Evolutionary conservation across 2,329 filamentous ascomycete genomes (phyloP).

Genomic region (Phoma sp.): DNA sequence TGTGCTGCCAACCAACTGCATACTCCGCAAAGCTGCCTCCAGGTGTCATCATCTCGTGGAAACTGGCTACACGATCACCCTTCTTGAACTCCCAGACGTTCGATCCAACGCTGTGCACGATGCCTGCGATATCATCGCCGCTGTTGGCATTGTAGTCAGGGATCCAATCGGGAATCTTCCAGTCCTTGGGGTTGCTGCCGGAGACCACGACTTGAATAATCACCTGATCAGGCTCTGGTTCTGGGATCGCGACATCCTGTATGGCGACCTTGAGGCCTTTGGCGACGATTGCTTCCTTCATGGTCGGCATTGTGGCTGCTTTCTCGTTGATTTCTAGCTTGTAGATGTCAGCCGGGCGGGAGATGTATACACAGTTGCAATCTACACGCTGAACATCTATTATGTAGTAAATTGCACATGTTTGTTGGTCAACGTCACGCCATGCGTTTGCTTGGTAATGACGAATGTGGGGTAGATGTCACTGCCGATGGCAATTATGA

Average conservation of each 20-base stretch:
- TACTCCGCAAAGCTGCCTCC: slow-evolving; percentile 67
- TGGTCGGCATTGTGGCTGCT: slow-evolving; percentile 21
- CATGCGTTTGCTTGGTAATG: slow-evolving; percentile 15
- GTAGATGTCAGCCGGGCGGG: not conserved
- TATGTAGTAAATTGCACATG: slow-evolving; percentile 6
- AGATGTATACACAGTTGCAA: not conserved
- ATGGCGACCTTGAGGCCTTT: slow-evolving; percentile 45
- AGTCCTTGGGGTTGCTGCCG: slow-evolving; percentile 57
- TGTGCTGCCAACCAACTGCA: slow-evolving; percentile 61
- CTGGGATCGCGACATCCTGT: slow-evolving; percentile 42
- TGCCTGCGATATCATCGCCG: slow-evolving; percentile 63
- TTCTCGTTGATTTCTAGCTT: not conserved
- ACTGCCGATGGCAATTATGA: slow-evolving; percentile 8
- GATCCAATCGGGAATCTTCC: slow-evolving; percentile 41
- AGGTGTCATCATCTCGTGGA: slow-evolving; percentile 59
- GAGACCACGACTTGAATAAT: slow-evolving; percentile 49
- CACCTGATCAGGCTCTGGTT: slow-evolving; percentile 42
- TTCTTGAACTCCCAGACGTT: slow-evolving; percentile 63
- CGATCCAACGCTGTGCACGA: slow-evolving; percentile 61
- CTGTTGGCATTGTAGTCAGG: slow-evolving; percentile 47
- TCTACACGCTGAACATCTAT: slow-evolving; percentile 1
- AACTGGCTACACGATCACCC: slow-evolving; percentile 64
- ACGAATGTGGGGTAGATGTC: slow-evolving; percentile 11
- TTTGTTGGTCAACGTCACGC: slow-evolving; percentile 7
- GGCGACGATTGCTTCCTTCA: slow-evolving; percentile 52